Base-by-base conservation (phyloP, 441 rosid species). In the Geranium incanum region DNA sequence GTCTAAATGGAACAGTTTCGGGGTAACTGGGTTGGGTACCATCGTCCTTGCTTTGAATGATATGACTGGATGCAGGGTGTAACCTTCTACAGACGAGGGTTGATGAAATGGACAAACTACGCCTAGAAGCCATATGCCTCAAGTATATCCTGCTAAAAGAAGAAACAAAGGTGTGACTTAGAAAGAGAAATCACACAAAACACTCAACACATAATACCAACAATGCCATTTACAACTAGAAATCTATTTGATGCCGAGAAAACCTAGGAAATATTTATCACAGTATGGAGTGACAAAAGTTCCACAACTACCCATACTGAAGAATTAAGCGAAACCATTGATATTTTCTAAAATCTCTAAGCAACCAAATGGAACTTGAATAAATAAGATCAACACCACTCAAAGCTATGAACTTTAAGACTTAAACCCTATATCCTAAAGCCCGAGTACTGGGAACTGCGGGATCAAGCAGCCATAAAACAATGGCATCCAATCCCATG, bases 61-160 rank as follows among this genome's bases (percentile, higher is more conserved):
- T 64, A 77, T 78, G 78, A 60, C 79, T 75, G 78, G 71, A 78
- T 6, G 84, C 73, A 36, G 78, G 82, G 67, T 77, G 78, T 39
- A 75, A 73, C 72, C 84, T 11, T 78, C 81, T 80, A 41, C 73
- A 74, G 43, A 80, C 60, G 4, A 71, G 73, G 80, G 67, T 71
- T 36, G 77, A 66, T 70, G 81, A 72, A 38, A 70, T 71, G 9
- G 79, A 74, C 73, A 84, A 66, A 15, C 81, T 38, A 68, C 82
- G 84, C 63, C 77, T 71, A 60, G 70, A 78, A 71, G 82, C 81
- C 87, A 81, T 76, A 19, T 36, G 3, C 6, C 66, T 68, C 23
- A 36, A 15, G 15, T 13, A 37, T 12, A 9, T 16, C 19, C 52
- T 39, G 33, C 21, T 37, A 18, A 37, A 67, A 39, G 23, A 37